Evolutionary conservation across 768 basidiomycete genomes (phyloP).

Genomic region (Collybiopsis luxurians): DNA sequence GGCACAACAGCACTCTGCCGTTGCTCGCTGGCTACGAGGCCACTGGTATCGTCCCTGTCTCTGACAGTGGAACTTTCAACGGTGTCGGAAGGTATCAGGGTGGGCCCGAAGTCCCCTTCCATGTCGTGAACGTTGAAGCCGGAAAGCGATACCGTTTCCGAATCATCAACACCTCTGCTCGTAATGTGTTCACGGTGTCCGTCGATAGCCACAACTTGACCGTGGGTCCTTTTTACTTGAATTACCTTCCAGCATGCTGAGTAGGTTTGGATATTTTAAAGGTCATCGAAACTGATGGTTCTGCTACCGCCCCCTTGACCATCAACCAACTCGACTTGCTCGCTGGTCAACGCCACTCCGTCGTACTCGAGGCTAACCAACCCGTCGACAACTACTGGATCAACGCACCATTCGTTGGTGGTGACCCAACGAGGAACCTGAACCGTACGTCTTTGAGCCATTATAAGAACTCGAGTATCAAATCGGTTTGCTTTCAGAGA

Average conservation of each 20-base stretch:
- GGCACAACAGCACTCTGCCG: conserved; percentile 18
- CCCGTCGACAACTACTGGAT: conserved; percentile 47
- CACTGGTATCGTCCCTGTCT: conserved; percentile 27
- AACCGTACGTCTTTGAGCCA: conserved; percentile 22
- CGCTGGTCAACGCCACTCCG: conserved; percentile 18
- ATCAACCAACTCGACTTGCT: background rate
- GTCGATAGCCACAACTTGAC: conserved; percentile 36
- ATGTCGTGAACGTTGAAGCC: conserved; percentile 35
- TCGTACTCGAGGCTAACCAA: conserved; percentile 36
- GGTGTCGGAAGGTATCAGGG: conserved; percentile 34
- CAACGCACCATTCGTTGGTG: conserved; percentile 31
- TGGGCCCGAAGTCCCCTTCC: conserved; percentile 33
- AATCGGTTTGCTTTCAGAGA: conserved; percentile 13
- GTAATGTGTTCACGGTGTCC: conserved; percentile 36
- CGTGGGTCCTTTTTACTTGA: conserved; percentile 14
- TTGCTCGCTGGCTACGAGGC: conserved; percentile 22
- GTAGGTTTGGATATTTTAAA: background rate
- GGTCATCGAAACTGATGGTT: conserved; percentile 41
- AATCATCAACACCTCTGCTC: conserved; percentile 38
- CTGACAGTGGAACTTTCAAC: conserved; percentile 33
- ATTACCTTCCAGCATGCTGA: conserved; percentile 14
- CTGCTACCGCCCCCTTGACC: conserved; percentile 17
- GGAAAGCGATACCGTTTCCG: conserved; percentile 45
- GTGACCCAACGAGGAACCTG: conserved; percentile 25
- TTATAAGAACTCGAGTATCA: no score